Evolutionary conservation across 768 basidiomycete species (phyloP), one percentile per base, ranked within the genome.

Genomic region (Macrocybe gigantea): DNA sequence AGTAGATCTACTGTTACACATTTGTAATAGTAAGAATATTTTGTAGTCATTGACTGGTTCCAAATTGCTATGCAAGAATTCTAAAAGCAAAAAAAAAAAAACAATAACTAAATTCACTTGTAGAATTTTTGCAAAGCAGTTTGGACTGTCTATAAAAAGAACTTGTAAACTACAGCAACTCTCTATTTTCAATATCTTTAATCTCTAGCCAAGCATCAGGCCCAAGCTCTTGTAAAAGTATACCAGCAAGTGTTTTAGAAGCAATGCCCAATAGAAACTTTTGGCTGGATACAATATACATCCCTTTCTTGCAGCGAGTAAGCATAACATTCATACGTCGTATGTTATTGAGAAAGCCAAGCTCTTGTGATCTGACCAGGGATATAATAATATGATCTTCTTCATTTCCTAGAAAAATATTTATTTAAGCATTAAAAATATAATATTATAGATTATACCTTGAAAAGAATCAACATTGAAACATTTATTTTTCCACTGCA

Each of bases 391-490:
- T 85, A 38, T 75, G 80, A 47, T 91, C 82, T 45, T 85, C 85
- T 58, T 93, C 90, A 72, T 92, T 91, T 8, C 89, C 90, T 91
- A 3, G 38, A 58, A 15, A 45, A 36, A 43, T 30, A 46, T 11
- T 52, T 14, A 15, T 45, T 45, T 38, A n/a, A n/a, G n/a, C n/a
- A 14, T 43, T 30, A 43, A 22, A 44, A 36, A 43, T 34, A 43
- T 44, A 33, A 49, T 45, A n/a, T 51, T 47, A 38, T 50, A 36
- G 43, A 49, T 49, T 50, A 45, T 38, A 85, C 88, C 88, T 79
- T 90, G 88, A 52, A 90, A 90, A 7, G 87, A 84, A 60, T 91
- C 88, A 49, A 91, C 85, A 76, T 85, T 90, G 63, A 88, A 91
- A 56, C 82, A 83, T 48, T 76, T 89, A 55, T 91, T 76, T 33